These are phyloP conservation scores for Chlorella variabilis DNA, from an alignment of 163 green algal species.

Conservation along the genomic window DNA sequence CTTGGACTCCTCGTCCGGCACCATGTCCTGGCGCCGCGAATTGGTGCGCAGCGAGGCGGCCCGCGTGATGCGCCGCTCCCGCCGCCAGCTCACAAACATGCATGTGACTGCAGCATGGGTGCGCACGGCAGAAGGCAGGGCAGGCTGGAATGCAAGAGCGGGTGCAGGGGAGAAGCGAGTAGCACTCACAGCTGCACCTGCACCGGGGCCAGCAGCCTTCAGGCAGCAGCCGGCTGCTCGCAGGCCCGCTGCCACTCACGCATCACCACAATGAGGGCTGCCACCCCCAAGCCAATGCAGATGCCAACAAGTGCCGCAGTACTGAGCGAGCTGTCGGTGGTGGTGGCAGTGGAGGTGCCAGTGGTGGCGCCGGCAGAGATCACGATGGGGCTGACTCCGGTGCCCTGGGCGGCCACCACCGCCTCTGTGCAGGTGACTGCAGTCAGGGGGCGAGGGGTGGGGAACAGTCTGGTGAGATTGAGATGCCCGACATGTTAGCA, in stretches of 20 bases:
- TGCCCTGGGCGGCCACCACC: not conserved
- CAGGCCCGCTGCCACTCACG: not conserved
- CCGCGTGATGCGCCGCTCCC: not conserved
- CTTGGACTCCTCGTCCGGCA: not conserved
- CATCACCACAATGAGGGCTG: not conserved
- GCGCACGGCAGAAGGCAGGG: not conserved
- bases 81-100: constrained; percentile 2
- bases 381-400: not conserved
- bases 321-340: constrained; percentile 2
- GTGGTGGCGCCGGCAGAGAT: not conserved
- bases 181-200: no score
- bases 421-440: constrained; percentile 1
- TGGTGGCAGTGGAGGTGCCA: not conserved
- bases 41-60: constrained; percentile 1
- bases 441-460: no score
- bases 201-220: no score
- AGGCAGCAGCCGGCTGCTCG: not conserved
- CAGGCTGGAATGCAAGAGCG: no score
- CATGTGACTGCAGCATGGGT: not conserved
- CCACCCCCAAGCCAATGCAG: not conserved
- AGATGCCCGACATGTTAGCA: no score
- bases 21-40: not conserved
- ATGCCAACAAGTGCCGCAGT: constrained; percentile 9
- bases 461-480: no score
- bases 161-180: no score